phyloP scores from a whole-genome alignment of 2,329 filamentous ascomycete species.

The Hypoxylon sp. region DNA sequence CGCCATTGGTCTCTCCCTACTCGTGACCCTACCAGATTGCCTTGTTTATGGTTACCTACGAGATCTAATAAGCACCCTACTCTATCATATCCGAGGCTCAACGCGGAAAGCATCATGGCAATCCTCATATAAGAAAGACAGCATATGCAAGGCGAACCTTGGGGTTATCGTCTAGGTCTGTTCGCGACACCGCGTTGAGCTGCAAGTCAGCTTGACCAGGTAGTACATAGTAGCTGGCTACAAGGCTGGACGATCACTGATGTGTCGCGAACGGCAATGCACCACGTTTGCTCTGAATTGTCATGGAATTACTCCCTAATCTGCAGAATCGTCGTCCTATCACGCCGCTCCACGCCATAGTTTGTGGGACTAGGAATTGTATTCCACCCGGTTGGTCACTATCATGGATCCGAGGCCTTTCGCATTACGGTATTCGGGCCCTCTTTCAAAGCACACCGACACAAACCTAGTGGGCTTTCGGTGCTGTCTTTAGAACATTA shows the following conservation, averaged over 20 bases:
- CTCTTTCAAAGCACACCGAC: conserved; percentile 21
- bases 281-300: conserved; percentile 27
- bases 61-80: conserved; percentile 15
- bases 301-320: conserved; percentile 8
- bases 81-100: conserved; percentile 8
- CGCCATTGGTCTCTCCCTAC: conserved; percentile 9
- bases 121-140: conserved; percentile 22
- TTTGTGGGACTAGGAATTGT: conserved; percentile 6
- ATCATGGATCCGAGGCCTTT: conserved; percentile 13
- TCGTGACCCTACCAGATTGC: background rate
- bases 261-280: conserved; percentile 31
- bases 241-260: conserved; percentile 11
- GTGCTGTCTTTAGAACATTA: background rate
- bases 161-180: conserved; percentile 3
- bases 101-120: conserved; percentile 20
- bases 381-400: conserved; percentile 9
- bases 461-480: conserved; percentile 17
- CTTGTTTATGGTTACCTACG: conserved; percentile 4
- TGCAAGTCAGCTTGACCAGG: background rate
- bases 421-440: background rate
- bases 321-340: conserved; percentile 22
- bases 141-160: conserved; percentile 3
- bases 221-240: background rate
- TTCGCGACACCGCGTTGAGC: conserved; percentile 5
- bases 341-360: conserved; percentile 28